Percentiles rank a stretch among this genome's conserved stretches.
Conservation (phyloP, 2,329 filamentous ascomycete species). For the Ophiostoma triangulosporum region DNA sequence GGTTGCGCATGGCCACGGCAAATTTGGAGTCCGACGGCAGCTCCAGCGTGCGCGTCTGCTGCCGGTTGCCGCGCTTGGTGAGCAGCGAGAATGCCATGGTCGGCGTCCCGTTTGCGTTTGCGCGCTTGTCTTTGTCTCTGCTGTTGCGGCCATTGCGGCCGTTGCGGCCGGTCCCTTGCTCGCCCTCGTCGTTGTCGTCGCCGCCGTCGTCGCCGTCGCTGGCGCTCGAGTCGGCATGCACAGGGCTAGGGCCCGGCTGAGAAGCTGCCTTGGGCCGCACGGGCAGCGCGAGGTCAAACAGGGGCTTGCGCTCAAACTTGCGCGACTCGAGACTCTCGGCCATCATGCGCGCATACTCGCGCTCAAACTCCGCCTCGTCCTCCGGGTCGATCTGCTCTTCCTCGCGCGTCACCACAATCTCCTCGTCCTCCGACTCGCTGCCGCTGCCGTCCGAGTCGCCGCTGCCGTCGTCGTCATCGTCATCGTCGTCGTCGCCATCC, state of each 20-base stretch:
- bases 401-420: slow-evolving; percentile 80
- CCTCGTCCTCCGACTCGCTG: slow-evolving; percentile 66
- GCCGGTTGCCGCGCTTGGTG: slow-evolving; percentile 90
- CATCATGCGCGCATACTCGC: slow-evolving; percentile 98
- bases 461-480: slow-evolving; percentile 35
- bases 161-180: too few species aligned
- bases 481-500: slow-evolving; percentile 41
- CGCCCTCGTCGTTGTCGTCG: neutral
- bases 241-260: neutral
- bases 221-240: neutral
- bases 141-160: too few species aligned
- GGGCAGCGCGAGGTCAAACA: slow-evolving; percentile 95
- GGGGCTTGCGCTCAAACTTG: slow-evolving; percentile 86
- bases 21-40: slow-evolving; percentile 85
- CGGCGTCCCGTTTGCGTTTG: slow-evolving; percentile 24
- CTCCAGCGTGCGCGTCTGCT: slow-evolving; percentile 90
- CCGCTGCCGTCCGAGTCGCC: slow-evolving; percentile 22
- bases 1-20: slow-evolving; percentile 87
- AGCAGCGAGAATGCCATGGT: slow-evolving; percentile 97
- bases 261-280: slow-evolving; percentile 57
- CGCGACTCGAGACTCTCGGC: slow-evolving; percentile 75
- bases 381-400: slow-evolving; percentile 87
- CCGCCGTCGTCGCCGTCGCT: neutral
- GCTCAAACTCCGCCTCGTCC: slow-evolving; percentile 92
- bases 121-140: too few species aligned